Percentiles rank a stretch among this genome's conserved stretches.
These are phyloP conservation scores for Acer campestre DNA, from an alignment of 345 rosid species.

Conservation along the genomic window DNA sequence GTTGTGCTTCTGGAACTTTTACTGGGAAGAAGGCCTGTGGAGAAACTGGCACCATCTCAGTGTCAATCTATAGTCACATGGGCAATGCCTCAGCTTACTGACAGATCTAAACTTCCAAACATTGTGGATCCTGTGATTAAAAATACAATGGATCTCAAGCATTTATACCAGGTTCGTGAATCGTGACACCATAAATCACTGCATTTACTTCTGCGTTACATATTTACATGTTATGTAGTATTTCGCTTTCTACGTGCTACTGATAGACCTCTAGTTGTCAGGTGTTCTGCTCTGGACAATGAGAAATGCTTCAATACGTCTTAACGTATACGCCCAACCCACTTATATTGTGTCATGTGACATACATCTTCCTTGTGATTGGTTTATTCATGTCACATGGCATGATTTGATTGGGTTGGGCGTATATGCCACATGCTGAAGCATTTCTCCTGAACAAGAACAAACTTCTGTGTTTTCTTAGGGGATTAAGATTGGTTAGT, in stretches of 20 bases:
- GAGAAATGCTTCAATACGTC: too few relatives aligned
- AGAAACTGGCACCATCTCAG: slow-evolving; percentile 81
- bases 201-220: too few relatives aligned
- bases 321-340: too few relatives aligned
- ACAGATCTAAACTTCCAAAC: slow-evolving; percentile 79
- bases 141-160: slow-evolving; percentile 79
- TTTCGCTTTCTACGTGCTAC: not conserved
- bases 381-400: too few relatives aligned
- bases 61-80: slow-evolving; percentile 95
- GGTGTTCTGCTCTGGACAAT: too few relatives aligned
- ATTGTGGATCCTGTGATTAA: slow-evolving; percentile 81
- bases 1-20: slow-evolving; percentile 95
- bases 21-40: slow-evolving; percentile 81
- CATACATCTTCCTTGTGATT: too few relatives aligned
- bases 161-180: slow-evolving; percentile 77
- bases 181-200: slow-evolving; percentile 12
- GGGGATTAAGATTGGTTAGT: too few relatives aligned
- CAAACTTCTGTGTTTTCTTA: not conserved
- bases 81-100: slow-evolving; percentile 99
- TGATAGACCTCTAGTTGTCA: not conserved
- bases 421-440: too few relatives aligned
- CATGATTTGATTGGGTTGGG: too few relatives aligned
- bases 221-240: not conserved
- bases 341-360: too few relatives aligned
- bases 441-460: too few relatives aligned